Conservation (phyloP, 257 asterid genomes). For the Pogostemon cablin region DNA sequence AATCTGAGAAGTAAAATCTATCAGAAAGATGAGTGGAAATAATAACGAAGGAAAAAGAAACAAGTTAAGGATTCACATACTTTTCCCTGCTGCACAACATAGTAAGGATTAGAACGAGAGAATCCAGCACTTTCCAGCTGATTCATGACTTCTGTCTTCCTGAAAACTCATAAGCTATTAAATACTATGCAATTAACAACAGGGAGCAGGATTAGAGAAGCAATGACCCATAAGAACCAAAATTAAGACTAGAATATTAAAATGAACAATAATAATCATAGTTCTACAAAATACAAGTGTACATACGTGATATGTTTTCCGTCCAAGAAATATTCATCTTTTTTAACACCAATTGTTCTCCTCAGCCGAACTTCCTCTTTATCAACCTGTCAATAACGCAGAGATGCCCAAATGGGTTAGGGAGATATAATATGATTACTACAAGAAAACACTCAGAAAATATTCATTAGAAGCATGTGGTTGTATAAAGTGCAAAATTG, state of each 20-base stretch:
- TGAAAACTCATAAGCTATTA: slow-evolving; percentile 45
- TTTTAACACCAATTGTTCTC: slow-evolving; percentile 94
- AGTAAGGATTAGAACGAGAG: slow-evolving; percentile 99
- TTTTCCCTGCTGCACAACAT: slow-evolving; percentile 99
- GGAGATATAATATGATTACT: neutral
- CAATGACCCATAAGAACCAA: slow-evolving; percentile 9
- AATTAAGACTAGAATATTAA: neutral
- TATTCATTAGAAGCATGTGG: slow-evolving; percentile 1
- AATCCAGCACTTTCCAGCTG: slow-evolving; percentile 99
- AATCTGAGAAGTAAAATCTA: slow-evolving; percentile 57
- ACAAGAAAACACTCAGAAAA: neutral
- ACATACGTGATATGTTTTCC: slow-evolving; percentile 98
- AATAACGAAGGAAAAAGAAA: slow-evolving; percentile 24
- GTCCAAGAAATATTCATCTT: slow-evolving; percentile 96
- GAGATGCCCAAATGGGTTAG: slow-evolving; percentile 16
- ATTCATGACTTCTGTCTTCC: slow-evolving; percentile 98
- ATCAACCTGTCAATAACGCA: slow-evolving; percentile 63
- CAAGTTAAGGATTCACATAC: slow-evolving; percentile 41
- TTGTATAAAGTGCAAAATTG: neutral
- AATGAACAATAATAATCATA: slow-evolving; percentile 18
- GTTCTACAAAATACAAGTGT: slow-evolving; percentile 14
- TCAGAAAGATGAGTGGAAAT: slow-evolving; percentile 37
- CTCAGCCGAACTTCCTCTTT: slow-evolving; percentile 97
- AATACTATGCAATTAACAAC: slow-evolving; percentile 26
- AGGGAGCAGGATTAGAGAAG: slow-evolving; percentile 9